Percentiles rank a stretch among this genome's conserved stretches.
Conservation (phyloP, 208 protist genomes). For the Trypanosoma mega region DNA sequence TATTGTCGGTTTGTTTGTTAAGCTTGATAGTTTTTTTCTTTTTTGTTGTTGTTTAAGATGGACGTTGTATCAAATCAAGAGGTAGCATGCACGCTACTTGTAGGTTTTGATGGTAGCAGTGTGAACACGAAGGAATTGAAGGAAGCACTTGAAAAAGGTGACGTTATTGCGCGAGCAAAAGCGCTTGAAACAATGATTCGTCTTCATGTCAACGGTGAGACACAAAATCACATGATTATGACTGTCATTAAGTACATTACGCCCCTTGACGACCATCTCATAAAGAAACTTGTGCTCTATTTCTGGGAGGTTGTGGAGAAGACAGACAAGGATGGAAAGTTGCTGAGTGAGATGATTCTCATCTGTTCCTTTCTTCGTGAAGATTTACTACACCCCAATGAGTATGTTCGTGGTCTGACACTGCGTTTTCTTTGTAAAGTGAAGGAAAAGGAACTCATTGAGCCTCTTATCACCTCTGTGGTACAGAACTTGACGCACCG, state of each 20-base stretch:
- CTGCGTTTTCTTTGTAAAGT: constrained; percentile 98
- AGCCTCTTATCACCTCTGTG: constrained; percentile 96
- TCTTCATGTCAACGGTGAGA: constrained; percentile 95
- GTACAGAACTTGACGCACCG: constrained; percentile 93
- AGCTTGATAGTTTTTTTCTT: constrained; percentile 22
- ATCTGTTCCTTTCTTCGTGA: constrained; percentile 96
- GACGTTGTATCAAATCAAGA: constrained; percentile 42
- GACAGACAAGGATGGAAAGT: constrained; percentile 92
- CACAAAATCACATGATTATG: constrained; percentile 97
- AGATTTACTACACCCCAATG: constrained; percentile 98
- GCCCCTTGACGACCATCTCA: constrained; percentile 86
- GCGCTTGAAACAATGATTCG: constrained; percentile 93
- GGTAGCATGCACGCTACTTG: constrained; percentile 67
- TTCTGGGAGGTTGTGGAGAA: constrained; percentile 98
- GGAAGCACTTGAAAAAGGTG: constrained; percentile 87
- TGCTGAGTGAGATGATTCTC: constrained; percentile 98
- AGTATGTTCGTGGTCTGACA: constrained; percentile 97
- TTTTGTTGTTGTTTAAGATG: constrained; percentile 25
- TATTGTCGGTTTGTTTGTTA: constrained; percentile 9
- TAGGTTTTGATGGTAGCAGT: constrained; percentile 34
- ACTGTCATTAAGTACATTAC: constrained; percentile 96
- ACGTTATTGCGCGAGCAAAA: constrained; percentile 71
- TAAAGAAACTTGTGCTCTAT: constrained; percentile 98
- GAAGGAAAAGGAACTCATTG: constrained; percentile 95
- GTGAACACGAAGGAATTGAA: constrained; percentile 86